phyloP scores from a whole-genome alignment of 345 rosid species.

The Alliaria petiolata region DNA sequence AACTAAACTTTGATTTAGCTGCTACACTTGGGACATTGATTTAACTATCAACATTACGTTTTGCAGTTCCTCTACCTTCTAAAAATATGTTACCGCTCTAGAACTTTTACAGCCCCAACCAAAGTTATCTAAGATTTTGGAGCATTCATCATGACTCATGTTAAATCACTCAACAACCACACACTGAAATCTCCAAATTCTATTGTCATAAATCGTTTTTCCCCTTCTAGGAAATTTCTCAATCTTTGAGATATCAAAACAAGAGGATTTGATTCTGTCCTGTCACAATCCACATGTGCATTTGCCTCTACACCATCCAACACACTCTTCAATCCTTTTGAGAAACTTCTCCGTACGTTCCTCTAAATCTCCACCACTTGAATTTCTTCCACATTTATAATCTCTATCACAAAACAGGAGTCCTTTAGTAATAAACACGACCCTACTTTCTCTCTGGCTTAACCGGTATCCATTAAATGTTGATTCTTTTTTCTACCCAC shows the following conservation, averaged over 20 bases:
- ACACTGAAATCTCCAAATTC: not conserved
- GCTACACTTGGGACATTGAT: too few relatives aligned
- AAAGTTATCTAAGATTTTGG: not conserved
- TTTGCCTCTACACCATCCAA: conserved; percentile 38
- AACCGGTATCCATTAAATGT: conserved; percentile 16
- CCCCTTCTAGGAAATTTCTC: conserved; percentile 25
- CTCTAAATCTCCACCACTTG: conserved; percentile 4
- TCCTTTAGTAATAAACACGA: conserved; percentile 3
- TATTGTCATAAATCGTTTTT: not conserved
- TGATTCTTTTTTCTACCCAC: conserved; percentile 7
- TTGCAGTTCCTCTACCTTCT: too few relatives aligned
- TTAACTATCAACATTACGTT: too few relatives aligned
- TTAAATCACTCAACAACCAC: conserved; percentile 5
- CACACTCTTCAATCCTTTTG: conserved; percentile 25
- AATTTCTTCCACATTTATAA: conserved; percentile 7
- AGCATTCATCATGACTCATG: not conserved
- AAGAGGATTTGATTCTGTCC: conserved; percentile 22
- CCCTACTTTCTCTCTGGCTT: conserved; percentile 23
- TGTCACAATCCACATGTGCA: conserved; percentile 33
- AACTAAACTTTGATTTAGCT: too few relatives aligned
- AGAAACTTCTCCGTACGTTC: conserved; percentile 35
- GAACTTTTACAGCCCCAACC: not conserved
- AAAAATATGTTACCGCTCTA: too few relatives aligned
- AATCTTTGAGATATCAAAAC: not conserved
- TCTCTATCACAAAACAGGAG: not conserved